Conservation (phyloP, 306 rosid species). For the Cucumis melo region DNA sequence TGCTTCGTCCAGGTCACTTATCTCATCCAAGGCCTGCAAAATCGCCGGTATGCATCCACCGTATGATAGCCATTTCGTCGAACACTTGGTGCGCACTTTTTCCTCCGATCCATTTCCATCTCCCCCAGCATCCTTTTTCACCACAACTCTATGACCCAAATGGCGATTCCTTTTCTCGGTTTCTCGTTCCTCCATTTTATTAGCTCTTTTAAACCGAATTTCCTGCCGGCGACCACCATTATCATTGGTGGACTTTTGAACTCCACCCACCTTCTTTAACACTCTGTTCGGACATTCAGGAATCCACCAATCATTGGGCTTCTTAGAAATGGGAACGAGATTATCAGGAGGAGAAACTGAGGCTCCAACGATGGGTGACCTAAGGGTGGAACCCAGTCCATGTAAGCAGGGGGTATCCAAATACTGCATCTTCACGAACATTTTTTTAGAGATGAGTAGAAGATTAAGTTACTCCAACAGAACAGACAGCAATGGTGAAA, state of each 20-base stretch:
- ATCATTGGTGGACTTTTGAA: constrained; percentile 5
- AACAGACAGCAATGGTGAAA: neutral
- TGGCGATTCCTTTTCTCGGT: constrained; percentile 7
- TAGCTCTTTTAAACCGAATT: constrained; percentile 14
- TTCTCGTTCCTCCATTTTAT: constrained; percentile 18
- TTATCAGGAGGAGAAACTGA: constrained; percentile 30
- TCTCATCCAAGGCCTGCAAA: constrained; percentile 36
- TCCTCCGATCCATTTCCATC: neutral
- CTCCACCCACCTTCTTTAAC: constrained; percentile 13
- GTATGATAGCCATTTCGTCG: constrained; percentile 41
- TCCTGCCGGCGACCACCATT: constrained; percentile 11
- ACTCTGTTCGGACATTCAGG: constrained; percentile 21
- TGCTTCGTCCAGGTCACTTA: constrained; percentile 51
- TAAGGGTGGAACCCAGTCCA: constrained; percentile 17
- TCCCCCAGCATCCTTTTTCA: neutral
- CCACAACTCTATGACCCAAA: neutral
- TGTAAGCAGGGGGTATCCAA: constrained; percentile 34
- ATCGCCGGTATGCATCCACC: constrained; percentile 56
- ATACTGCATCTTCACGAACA: constrained; percentile 49
- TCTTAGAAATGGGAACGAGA: constrained; percentile 15
- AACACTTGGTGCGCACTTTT: constrained; percentile 49
- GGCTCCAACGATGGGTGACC: constrained; percentile 16
- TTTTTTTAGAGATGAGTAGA: neutral
- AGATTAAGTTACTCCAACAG: neutral
- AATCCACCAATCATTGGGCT: constrained; percentile 15